These are phyloP conservation scores for Onygena corvina DNA, from an alignment of 2,329 filamentous ascomycete species.

Conservation along the genomic window DNA sequence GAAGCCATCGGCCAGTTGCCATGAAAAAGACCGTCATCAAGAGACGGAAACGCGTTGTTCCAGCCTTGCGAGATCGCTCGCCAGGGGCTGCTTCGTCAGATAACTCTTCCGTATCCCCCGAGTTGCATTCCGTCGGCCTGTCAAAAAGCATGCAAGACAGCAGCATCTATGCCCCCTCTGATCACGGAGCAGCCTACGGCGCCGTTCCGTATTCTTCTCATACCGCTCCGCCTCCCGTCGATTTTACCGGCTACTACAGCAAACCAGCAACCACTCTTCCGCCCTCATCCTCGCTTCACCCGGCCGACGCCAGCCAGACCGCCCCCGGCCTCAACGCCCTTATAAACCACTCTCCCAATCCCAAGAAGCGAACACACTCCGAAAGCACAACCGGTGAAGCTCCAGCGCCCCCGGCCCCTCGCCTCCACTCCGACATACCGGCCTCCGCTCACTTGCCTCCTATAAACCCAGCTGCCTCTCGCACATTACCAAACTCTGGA, in stretches of 20 bases:
- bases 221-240: conserved; percentile 36
- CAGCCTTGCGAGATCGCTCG: conserved; percentile 48
- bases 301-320: conserved; percentile 10
- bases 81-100: conserved; percentile 33
- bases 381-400: conserved; percentile 24
- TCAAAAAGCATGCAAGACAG: conserved; percentile 21
- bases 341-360: conserved; percentile 19
- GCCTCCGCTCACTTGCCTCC: conserved; percentile 30
- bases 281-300: conserved; percentile 16
- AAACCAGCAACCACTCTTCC: conserved; percentile 23
- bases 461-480: conserved; percentile 20
- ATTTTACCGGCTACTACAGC: conserved; percentile 38
- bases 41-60: conserved; percentile 84
- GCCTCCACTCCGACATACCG: conserved; percentile 22
- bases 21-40: conserved; percentile 99
- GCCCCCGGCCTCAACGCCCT: conserved; percentile 9
- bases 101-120: conserved; percentile 34
- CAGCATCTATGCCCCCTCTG: conserved; percentile 23
- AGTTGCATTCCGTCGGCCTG: conserved; percentile 27
- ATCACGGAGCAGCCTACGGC: conserved; percentile 16
- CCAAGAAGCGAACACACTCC: conserved; percentile 29
- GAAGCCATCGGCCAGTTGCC: conserved; percentile 81
- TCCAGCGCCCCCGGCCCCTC: conserved; percentile 15
- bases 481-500: conserved; percentile 35
- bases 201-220: conserved; percentile 14